Evolutionary conservation across 805 yeast species (phyloP).

Genomic region (Yarrowia deformans): DNA sequence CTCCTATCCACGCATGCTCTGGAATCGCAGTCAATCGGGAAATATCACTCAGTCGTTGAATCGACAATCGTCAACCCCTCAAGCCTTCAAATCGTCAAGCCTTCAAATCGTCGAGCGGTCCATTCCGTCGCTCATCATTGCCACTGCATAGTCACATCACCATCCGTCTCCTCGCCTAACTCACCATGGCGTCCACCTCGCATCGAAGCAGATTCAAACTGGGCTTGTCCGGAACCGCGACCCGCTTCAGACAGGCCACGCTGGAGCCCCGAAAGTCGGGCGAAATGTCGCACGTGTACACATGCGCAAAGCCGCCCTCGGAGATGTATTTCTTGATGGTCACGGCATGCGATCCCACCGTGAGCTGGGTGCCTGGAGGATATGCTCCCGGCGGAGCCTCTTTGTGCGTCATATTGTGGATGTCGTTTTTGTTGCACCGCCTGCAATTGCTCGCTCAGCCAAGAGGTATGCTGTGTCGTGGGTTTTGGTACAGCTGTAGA

Average conservation of each 20-base stretch:
- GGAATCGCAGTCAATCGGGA: too few relatives aligned
- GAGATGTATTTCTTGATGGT: slow-evolving; percentile 74
- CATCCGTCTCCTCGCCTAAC: neutral
- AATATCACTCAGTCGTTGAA: too few relatives aligned
- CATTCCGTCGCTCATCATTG: neutral
- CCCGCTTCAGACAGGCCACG: slow-evolving; percentile 87
- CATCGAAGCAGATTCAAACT: slow-evolving; percentile 83
- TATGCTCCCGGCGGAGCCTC: slow-evolving; percentile 67
- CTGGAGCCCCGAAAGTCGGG: slow-evolving; percentile 63
- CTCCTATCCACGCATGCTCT: too few relatives aligned
- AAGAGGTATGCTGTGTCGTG: slow-evolving; percentile 27
- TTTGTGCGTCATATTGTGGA: slow-evolving; percentile 39
- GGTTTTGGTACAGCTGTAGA: neutral
- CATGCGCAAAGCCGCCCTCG: slow-evolving; percentile 95
- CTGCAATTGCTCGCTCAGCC: slow-evolving; percentile 38
- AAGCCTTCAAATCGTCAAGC: too few relatives aligned
- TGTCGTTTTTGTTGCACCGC: slow-evolving; percentile 28
- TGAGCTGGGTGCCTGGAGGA: slow-evolving; percentile 74
- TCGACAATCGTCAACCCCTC: too few relatives aligned
- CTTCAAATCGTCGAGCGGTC: neutral
- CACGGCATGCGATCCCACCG: slow-evolving; percentile 86
- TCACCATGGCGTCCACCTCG: slow-evolving; percentile 92
- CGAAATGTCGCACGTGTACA: slow-evolving; percentile 75
- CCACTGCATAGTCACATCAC: neutral
- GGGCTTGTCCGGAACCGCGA: slow-evolving; percentile 90